These are phyloP conservation scores for Arabidopsis arenosa DNA, from an alignment of 345 rosid genomes.

Conservation along the genomic window DNA sequence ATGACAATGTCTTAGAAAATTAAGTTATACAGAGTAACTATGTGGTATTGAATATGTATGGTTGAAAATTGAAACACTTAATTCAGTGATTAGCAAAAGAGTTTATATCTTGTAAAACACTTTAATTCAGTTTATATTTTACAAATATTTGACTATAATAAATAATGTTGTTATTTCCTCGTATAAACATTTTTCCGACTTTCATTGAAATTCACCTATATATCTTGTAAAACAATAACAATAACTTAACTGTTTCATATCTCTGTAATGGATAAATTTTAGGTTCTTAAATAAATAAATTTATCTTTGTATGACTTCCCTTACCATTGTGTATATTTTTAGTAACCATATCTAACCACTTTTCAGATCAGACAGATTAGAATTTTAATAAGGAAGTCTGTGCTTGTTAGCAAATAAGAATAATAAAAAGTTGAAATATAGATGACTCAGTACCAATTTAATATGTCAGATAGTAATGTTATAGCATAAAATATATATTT, in stretches of 20 bases:
- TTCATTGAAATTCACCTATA: too few relatives aligned
- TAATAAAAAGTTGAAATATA: conserved; percentile 13
- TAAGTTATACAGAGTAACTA: conserved; percentile 12
- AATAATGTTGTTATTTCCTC: too few relatives aligned
- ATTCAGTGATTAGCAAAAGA: neutral
- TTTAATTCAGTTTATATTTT: too few relatives aligned
- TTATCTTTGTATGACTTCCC: conserved; percentile 11
- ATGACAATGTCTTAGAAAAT: neutral
- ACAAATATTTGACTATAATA: too few relatives aligned
- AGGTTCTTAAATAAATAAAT: neutral
- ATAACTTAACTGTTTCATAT: neutral
- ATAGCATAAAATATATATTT: neutral
- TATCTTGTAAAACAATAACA: too few relatives aligned
- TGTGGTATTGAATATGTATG: neutral
- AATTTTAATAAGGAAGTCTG: neutral
- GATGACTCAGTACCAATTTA: conserved; percentile 33
- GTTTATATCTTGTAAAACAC: too few relatives aligned
- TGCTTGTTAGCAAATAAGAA: conserved; percentile 30
- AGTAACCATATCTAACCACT: conserved; percentile 14
- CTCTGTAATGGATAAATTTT: neutral
- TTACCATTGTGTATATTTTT: neutral
- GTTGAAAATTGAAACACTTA: neutral
- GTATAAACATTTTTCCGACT: too few relatives aligned
- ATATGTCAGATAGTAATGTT: conserved; percentile 9
- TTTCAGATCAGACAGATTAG: neutral